Conservation (phyloP, 495 filamentous ascomycete genomes). For the Bacidia gigantensis region DNA sequence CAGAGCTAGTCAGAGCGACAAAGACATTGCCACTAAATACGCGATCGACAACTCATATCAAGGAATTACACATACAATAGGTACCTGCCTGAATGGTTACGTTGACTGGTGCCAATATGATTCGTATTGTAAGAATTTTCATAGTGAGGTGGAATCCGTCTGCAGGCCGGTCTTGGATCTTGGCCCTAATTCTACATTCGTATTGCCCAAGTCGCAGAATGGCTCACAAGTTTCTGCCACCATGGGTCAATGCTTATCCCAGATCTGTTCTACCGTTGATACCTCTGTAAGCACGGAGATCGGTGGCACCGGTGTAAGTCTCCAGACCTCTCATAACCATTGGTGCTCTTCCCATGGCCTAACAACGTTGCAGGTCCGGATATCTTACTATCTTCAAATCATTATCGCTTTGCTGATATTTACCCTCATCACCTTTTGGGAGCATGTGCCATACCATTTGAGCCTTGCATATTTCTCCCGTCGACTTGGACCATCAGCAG, state of each 20-base stretch:
- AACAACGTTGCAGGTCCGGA: neutral
- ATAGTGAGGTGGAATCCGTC: neutral
- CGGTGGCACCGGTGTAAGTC: neutral
- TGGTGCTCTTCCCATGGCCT: neutral
- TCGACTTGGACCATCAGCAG: neutral
- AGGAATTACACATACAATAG: neutral
- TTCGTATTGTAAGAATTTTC: neutral
- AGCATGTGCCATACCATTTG: neutral
- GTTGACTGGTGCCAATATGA: neutral
- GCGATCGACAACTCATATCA: neutral
- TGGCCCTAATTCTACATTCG: neutral
- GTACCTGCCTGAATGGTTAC: neutral
- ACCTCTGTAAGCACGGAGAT: neutral
- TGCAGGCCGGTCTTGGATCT: neutral
- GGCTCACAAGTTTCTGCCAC: neutral
- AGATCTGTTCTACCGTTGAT: neutral
- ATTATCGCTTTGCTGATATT: neutral
- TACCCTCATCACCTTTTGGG: neutral
- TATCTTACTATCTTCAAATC: neutral
- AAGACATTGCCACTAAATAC: neutral
- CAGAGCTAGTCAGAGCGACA: neutral
- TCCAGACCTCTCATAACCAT: too few relatives aligned
- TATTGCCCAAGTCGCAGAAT: neutral
- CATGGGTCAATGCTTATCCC: neutral
- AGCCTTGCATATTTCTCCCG: neutral